Percentiles rank a stretch among this genome's conserved stretches.
phyloP scores from a whole-genome alignment of 768 basidiomycete species.

The Agrocybe pediades region DNA sequence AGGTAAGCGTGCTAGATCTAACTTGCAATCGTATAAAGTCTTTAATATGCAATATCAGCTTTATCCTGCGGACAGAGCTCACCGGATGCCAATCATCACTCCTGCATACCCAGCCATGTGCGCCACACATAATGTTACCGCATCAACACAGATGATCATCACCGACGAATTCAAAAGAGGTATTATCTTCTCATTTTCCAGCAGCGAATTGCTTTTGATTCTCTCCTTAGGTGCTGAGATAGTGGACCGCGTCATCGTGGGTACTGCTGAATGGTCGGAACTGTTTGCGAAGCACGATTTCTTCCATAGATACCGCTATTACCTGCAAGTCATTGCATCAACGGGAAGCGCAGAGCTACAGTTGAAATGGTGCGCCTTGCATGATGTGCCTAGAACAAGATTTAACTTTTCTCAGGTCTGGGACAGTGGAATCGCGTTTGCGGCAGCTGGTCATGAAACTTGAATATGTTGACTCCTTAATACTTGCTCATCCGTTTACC shows the following conservation, averaged over 20 bases:
- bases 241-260: constrained; percentile 89
- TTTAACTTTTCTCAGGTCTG: constrained; percentile 48
- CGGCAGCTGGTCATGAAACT: constrained; percentile 98
- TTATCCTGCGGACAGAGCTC: constrained; percentile 90
- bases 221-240: constrained; percentile 77
- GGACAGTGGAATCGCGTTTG: constrained; percentile 97
- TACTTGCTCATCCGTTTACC: constrained; percentile 92
- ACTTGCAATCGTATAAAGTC: neutral
- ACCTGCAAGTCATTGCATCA: constrained; percentile 93
- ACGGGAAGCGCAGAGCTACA: constrained; percentile 83
- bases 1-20: constrained; percentile 44
- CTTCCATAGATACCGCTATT: constrained; percentile 95
- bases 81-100: constrained; percentile 99
- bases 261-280: constrained; percentile 85
- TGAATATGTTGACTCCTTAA: constrained; percentile 91
- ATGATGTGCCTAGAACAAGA: neutral
- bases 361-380: constrained; percentile 79
- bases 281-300: constrained; percentile 96
- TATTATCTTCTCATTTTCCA: constrained; percentile 24
- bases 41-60: constrained; percentile 46
- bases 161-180: constrained; percentile 95
- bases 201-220: constrained; percentile 9
- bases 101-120: constrained; percentile 99
- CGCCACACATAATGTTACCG: constrained; percentile 96
- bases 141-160: constrained; percentile 94